A percentile compares a stretch with the other conserved stretches of the same genome.
phyloP scores from a whole-genome alignment of 2,329 filamentous ascomycete species.

The Xylariaceae sp. region DNA sequence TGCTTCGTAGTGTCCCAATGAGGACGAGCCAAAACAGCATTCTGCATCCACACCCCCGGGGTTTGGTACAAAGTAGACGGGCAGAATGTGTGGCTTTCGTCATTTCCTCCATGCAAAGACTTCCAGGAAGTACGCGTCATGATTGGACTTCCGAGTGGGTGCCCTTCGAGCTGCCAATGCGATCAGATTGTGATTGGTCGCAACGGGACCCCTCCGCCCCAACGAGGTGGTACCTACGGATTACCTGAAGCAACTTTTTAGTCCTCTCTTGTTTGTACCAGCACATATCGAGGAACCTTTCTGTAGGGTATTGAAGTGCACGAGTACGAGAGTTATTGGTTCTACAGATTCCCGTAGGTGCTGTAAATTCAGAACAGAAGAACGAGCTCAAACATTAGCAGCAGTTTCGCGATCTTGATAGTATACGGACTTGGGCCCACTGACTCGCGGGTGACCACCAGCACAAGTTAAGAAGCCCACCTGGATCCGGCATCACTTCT shows the following conservation, averaged over 20 bases:
- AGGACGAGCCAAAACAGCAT: constrained; percentile 21
- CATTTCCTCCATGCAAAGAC: constrained; percentile 28
- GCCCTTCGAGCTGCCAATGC: constrained; percentile 25
- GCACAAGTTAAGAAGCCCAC: not conserved
- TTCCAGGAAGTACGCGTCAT: constrained; percentile 25
- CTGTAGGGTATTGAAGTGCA: not conserved
- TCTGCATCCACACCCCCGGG: constrained; percentile 11
- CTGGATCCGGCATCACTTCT: not conserved
- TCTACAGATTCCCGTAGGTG: not conserved
- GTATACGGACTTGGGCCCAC: constrained; percentile 14
- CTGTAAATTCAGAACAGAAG: not conserved
- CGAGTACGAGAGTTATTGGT: not conserved
- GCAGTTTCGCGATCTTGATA: not conserved
- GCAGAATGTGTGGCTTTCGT: constrained; percentile 23
- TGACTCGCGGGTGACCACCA: constrained; percentile 11
- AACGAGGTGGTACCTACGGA: constrained; percentile 16
- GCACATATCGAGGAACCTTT: not conserved
- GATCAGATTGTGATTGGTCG: constrained; percentile 30
- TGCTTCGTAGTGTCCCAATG: not conserved
- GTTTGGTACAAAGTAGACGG: not conserved
- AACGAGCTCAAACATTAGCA: not conserved
- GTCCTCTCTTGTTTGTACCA: not conserved
- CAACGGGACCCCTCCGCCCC: constrained; percentile 2
- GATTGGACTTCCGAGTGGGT: constrained; percentile 25
- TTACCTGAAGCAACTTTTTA: not conserved